Conservation (phyloP, 225 moss, liverwort and hornwort species). For the Pseudoscleropodium purum region DNA sequence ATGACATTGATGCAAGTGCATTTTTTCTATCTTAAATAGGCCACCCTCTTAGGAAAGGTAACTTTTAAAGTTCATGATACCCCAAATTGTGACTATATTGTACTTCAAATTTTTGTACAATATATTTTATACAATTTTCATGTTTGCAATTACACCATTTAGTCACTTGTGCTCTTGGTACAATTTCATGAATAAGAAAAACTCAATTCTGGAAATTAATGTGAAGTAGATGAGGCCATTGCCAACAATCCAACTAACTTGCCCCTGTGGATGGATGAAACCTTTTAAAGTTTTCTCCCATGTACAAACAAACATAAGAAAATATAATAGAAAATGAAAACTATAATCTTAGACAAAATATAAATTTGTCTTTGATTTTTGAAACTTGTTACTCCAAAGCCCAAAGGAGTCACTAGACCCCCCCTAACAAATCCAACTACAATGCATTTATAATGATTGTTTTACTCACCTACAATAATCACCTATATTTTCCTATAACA, state of each 20-base stretch:
- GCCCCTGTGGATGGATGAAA: neutral
- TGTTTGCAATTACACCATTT: neutral
- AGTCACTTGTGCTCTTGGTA: neutral
- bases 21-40: neutral
- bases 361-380: neutral
- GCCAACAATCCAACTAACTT: accelerated
- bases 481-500: accelerated
- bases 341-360: neutral
- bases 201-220: neutral
- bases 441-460: neutral
- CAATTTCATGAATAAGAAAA: neutral
- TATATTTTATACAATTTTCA: neutral
- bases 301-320: accelerated
- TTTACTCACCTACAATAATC: neutral
- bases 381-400: accelerated
- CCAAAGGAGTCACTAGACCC: neutral
- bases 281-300: neutral
- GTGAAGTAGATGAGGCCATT: neutral
- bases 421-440: neutral
- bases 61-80: neutral
- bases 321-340: neutral
- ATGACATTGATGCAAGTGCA: neutral
- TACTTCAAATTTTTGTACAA: neutral
- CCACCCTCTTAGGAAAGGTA: accelerated
- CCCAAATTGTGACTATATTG: neutral